Base-by-base conservation (phyloP, 1,139 yeast genomes). In the Taphrina confusa region DNA sequence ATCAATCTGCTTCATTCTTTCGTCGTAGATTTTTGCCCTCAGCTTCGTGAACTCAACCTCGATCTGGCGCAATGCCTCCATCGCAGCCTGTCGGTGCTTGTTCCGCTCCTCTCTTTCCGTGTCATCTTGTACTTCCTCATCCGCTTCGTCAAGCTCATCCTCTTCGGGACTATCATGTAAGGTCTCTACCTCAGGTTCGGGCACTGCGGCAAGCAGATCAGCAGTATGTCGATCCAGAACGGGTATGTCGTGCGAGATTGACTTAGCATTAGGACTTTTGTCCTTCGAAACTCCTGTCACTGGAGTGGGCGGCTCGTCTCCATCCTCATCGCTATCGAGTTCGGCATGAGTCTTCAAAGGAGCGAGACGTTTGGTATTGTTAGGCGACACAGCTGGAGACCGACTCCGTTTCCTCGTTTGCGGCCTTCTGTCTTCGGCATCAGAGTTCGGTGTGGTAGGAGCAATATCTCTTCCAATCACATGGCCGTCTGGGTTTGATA, bases 311-410 rank as follows among this genome's bases (percentile, higher is more conserved):
- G 52, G 61, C 33, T 37, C 52, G 20, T 66, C 68, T 27, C 59
- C 70, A 3, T 69, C 69, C 4, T 64, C 64, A 23, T 66, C 65
- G 49, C 67, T 70, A 20, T 66, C 67, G 2, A 36, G 36, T n/a
- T 55, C 59, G 36, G 36, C 52, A 11, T 39, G 36, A 11, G 31
- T 39, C 40, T 33, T 52, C 12, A 33, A 34, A 14, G 49, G 49
- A 16, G 49, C 57, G 3, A 52, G 49, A 8, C 57, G 20, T 40
- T 52, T 52, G 16, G 46, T 42, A 20, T 52, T 52, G 33, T 31
- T 34, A 3, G 49, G 57, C 36, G 49, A 52, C 12, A 31, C 40
- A 23, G 39, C 49, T 9, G 42, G 30, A 22, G 57, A 42, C 16
- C 40, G 39, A 18, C 31, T 42, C n/a, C 57, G 57, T 30, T 39